Evolutionary conservation across 2,329 filamentous ascomycete species (phyloP).

Genomic region (Colletotrichum sidae): DNA sequence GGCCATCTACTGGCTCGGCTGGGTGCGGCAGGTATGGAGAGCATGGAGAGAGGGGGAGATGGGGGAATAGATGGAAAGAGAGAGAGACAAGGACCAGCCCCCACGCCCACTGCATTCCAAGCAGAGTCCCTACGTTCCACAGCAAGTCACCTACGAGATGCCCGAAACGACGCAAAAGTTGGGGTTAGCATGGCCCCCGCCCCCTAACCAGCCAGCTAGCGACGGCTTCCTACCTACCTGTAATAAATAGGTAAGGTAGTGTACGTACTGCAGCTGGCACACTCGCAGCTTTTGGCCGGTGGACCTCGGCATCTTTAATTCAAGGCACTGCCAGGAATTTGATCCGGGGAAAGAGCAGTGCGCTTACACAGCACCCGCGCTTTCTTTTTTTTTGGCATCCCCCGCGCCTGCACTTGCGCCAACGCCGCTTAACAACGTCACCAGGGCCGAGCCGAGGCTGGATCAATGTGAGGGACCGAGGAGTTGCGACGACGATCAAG

Average conservation of each 20-base stretch:
- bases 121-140: not conserved
- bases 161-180: too few relatives aligned
- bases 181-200: too few relatives aligned
- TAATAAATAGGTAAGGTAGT: not conserved
- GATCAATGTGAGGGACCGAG: too few relatives aligned
- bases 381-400: not conserved
- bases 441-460: too few relatives aligned
- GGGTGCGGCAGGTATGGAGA: slow-evolving; percentile 25
- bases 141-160: not conserved
- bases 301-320: slow-evolving; percentile 37
- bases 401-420: too few relatives aligned
- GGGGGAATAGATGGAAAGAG: not conserved
- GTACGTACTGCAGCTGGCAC: not conserved
- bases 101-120: not conserved
- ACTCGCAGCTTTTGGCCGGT: slow-evolving; percentile 16
- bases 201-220: too few relatives aligned
- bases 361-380: slow-evolving; percentile 7
- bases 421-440: too few relatives aligned
- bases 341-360: not conserved
- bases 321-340: slow-evolving; percentile 5
- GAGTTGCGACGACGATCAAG: too few relatives aligned
- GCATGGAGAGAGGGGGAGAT: not conserved
- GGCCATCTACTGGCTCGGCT: slow-evolving; percentile 19
- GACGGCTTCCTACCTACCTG: not conserved
- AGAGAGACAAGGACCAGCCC: not conserved